phyloP scores from a whole-genome alignment of 2,329 filamentous ascomycete species.

The Neocatenulostroma microsporum region DNA sequence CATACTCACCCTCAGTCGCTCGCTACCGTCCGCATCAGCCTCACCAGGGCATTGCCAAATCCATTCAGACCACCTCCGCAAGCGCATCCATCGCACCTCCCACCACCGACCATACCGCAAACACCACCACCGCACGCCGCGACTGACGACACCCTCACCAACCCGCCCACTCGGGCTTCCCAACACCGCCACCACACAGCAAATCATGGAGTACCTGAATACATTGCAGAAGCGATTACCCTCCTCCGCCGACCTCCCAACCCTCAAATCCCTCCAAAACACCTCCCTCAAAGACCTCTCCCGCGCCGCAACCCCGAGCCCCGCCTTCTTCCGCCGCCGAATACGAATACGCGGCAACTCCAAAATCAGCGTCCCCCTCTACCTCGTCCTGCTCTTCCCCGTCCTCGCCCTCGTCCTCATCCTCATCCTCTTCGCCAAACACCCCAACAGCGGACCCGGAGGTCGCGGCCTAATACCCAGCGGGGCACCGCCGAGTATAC shows the following conservation, averaged over 20 bases:
- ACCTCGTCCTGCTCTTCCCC: slow-evolving; percentile 87
- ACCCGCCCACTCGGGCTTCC: not conserved
- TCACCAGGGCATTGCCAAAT: too few species aligned
- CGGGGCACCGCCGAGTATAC: slow-evolving; percentile 78
- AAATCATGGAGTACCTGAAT: slow-evolving; percentile 38
- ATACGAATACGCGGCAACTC: slow-evolving; percentile 88
- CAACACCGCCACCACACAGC: not conserved
- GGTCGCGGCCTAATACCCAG: slow-evolving; percentile 81
- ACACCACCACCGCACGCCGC: not conserved
- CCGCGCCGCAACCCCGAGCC: slow-evolving; percentile 35
- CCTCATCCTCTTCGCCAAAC: slow-evolving; percentile 77
- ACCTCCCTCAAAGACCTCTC: slow-evolving; percentile 30
- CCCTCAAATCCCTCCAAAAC: slow-evolving; percentile 34
- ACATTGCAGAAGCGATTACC: slow-evolving; percentile 41
- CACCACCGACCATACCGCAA: not conserved
- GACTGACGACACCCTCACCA: not conserved
- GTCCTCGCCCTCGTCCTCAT: slow-evolving; percentile 86
- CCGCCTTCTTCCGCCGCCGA: slow-evolving; percentile 73
- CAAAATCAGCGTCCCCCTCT: slow-evolving; percentile 82
- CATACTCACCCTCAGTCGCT: slow-evolving; percentile 12
- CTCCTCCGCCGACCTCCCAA: slow-evolving; percentile 36
- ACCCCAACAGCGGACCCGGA: slow-evolving; percentile 74
- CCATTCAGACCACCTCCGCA: slow-evolving; percentile 1
- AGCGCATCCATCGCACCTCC: not conserved
- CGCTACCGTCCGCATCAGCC: slow-evolving; percentile 5